Evolutionary conservation across 2,329 filamentous ascomycete genomes (phyloP).

Genomic region (Tolypocladium tundrense): DNA sequence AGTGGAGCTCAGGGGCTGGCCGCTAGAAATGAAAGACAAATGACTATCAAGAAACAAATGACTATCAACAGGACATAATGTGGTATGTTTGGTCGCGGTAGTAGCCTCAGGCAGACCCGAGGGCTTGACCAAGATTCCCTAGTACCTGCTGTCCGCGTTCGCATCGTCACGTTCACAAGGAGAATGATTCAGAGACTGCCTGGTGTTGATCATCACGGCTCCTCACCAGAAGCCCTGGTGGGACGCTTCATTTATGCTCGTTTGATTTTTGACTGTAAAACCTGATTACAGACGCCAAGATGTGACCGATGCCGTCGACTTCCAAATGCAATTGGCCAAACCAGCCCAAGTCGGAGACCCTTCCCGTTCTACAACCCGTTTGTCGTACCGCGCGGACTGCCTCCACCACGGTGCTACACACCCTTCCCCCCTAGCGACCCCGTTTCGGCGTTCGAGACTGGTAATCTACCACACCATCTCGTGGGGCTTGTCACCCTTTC

Average conservation of each 20-base stretch:
- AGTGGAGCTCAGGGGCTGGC: background rate
- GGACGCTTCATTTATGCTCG: conserved; percentile 24
- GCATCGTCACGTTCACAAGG: background rate
- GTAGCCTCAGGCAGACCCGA: background rate
- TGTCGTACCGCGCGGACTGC: conserved; percentile 4
- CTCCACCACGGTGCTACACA: conserved; percentile 2
- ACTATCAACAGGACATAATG: background rate
- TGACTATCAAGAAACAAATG: background rate
- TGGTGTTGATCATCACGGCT: conserved; percentile 16
- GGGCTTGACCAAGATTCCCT: background rate
- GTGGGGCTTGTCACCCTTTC: conserved; percentile 99
- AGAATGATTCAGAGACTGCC: background rate
- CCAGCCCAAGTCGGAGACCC: conserved; percentile 41
- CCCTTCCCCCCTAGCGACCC: background rate
- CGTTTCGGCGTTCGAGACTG: background rate
- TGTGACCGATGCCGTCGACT: conserved; percentile 55
- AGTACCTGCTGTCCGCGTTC: background rate
- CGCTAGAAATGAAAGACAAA: background rate
- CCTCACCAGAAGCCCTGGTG: conserved; percentile 16
- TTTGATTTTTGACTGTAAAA: conserved; percentile 49
- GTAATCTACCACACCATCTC: conserved; percentile 93
- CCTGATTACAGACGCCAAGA: conserved; percentile 58
- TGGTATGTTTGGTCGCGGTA: too few species aligned
- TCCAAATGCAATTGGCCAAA: conserved; percentile 57
- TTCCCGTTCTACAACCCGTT: conserved; percentile 34